These are phyloP conservation scores for Ophiostoma ips DNA, from an alignment of 2,329 filamentous ascomycete species.

Conservation along the genomic window DNA sequence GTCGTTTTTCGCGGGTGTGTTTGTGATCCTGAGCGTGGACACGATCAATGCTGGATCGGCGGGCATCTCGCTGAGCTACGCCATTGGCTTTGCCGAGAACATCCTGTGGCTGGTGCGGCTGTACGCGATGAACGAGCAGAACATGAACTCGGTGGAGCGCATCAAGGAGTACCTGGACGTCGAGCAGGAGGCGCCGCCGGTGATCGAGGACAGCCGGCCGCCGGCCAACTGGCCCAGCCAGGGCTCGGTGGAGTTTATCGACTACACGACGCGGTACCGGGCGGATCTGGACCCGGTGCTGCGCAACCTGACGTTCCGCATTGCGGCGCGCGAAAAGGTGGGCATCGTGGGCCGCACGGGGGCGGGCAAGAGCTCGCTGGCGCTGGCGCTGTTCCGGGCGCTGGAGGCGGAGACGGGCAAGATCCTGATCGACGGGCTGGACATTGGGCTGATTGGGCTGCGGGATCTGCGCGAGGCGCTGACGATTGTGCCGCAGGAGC, in stretches of 20 bases:
- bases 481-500: constrained; percentile 96
- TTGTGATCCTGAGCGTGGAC: constrained; percentile 73
- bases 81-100: constrained; percentile 93
- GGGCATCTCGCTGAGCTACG: constrained; percentile 87
- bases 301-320: constrained; percentile 71
- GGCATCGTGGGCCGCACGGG: constrained; percentile 93
- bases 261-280: constrained; percentile 82
- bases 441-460: constrained; percentile 81
- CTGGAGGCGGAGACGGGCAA: constrained; percentile 82
- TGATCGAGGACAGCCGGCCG: constrained; percentile 68
- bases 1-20: constrained; percentile 83
- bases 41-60: constrained; percentile 80
- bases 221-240: constrained; percentile 69
- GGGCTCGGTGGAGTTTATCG: constrained; percentile 74
- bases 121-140: constrained; percentile 92
- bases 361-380: constrained; percentile 90
- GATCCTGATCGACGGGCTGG: constrained; percentile 82
- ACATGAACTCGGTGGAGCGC: constrained; percentile 98
- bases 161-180: constrained; percentile 96
- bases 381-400: constrained; percentile 83
- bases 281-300: constrained; percentile 78
- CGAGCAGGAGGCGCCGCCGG: constrained; percentile 73
- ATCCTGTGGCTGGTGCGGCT: constrained; percentile 91
- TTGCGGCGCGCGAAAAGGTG: constrained; percentile 77
- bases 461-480: constrained; percentile 85